Evolutionary conservation across 805 yeast species (phyloP).

Genomic region (Candida taoyuanica): DNA sequence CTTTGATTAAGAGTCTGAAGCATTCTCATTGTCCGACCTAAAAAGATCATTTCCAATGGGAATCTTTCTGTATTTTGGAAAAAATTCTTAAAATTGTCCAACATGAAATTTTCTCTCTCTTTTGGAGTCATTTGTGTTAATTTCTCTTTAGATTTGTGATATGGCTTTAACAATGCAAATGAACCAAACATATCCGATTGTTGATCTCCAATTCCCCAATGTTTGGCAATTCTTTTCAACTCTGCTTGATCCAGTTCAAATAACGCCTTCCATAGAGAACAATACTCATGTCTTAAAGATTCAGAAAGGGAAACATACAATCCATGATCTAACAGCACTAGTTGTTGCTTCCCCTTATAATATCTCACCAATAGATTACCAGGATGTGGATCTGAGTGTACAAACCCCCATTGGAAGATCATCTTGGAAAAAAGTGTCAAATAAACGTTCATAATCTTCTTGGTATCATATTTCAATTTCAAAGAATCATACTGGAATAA

Average conservation of each 20-base stretch:
- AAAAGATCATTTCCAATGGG: conserved; percentile 61
- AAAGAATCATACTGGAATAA: conserved; percentile 44
- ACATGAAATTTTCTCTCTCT: conserved; percentile 38
- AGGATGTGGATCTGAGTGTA: conserved; percentile 77
- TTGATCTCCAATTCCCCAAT: conserved; percentile 68
- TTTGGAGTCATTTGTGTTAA: conserved; percentile 32
- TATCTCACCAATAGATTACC: conserved; percentile 64
- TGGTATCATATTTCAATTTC: conserved; percentile 33
- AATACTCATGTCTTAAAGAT: conserved; percentile 50
- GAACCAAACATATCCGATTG: conserved; percentile 56
- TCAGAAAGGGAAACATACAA: conserved; percentile 52
- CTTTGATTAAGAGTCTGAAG: conserved; percentile 63
- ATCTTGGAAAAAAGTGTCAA: conserved; percentile 48
- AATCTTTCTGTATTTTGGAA: conserved; percentile 59
- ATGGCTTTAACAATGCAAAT: conserved; percentile 47
- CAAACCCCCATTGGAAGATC: conserved; percentile 56
- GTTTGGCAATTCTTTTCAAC: conserved; percentile 42
- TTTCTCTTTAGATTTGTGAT: conserved; percentile 28
- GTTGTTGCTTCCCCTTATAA: conserved; percentile 36
- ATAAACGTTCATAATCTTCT: conserved; percentile 42
- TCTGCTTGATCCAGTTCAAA: conserved; percentile 47
- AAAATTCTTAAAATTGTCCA: conserved; percentile 48
- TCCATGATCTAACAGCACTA: conserved; percentile 75
- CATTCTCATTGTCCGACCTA: conserved; percentile 70
- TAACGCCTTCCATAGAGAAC: conserved; percentile 58